phyloP scores from a whole-genome alignment of 176 grass and related monocot genomes.

The Carex scoparia region DNA sequence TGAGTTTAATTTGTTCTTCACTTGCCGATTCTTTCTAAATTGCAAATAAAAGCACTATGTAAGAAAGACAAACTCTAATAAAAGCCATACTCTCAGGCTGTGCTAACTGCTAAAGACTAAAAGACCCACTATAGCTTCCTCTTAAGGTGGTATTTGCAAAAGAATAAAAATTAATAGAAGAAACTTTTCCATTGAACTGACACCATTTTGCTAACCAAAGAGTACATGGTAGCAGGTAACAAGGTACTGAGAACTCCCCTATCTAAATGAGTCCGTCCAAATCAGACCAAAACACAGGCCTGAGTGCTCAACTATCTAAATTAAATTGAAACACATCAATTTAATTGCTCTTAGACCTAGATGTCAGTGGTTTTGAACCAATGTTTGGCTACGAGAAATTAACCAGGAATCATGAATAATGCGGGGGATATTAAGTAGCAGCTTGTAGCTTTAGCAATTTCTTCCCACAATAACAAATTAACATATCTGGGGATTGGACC shows the following conservation, averaged over 20 bases:
- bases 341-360: neutral
- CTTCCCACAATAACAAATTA: neutral
- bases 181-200: neutral
- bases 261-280: neutral
- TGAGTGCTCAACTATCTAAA: neutral
- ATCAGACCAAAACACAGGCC: neutral
- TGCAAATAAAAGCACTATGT: constrained; percentile 15
- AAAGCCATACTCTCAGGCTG: neutral
- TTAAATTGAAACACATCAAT: neutral
- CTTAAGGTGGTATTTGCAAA: neutral
- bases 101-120: neutral
- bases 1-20: constrained; percentile 52
- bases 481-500: neutral
- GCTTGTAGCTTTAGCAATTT: neutral
- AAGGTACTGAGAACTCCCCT: neutral
- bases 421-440: neutral
- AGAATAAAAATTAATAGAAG: neutral
- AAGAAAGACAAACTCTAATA: neutral
- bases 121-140: neutral
- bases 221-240: neutral
- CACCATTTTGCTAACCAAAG: neutral
- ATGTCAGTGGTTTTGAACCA: neutral
- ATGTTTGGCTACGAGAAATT: neutral
- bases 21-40: constrained; percentile 51
- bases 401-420: neutral